Conservation (phyloP, 371 early-diverging fungal species). For the Fennellomyces sp. region DNA sequence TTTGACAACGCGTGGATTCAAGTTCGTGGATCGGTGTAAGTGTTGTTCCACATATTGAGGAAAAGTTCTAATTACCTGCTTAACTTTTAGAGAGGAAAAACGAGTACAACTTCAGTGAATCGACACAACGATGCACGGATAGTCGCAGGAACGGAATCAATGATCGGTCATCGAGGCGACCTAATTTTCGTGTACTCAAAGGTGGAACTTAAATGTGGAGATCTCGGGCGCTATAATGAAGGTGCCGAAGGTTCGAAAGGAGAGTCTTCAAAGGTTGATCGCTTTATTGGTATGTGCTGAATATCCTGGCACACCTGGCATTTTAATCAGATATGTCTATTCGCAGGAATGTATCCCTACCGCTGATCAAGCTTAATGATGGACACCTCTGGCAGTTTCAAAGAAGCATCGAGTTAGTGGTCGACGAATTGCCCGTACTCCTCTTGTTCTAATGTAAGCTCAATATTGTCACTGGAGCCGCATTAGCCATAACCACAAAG, state of each 20-base stretch:
- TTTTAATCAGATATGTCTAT: no score
- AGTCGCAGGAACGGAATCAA: background rate
- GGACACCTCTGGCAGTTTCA: no score
- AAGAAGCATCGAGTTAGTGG: no score
- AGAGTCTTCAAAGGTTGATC: no score
- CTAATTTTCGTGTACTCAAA: background rate
- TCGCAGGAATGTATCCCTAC: no score
- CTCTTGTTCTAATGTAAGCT: no score
- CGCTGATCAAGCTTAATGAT: no score
- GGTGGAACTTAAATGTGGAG: slow-evolving; percentile 2
- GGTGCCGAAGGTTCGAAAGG: slow-evolving; percentile 6
- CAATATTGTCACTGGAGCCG: no score
- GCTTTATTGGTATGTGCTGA: no score
- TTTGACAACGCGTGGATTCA: background rate
- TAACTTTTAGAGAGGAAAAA: background rate
- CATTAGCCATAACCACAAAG: no score
- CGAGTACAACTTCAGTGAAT: background rate
- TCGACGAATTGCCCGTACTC: no score
- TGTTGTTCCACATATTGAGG: background rate
- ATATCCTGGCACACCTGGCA: no score
- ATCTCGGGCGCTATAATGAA: background rate
- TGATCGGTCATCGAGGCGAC: background rate
- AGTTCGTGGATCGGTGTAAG: background rate
- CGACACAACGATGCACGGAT: background rate
- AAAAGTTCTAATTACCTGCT: background rate